phyloP scores from a whole-genome alignment of 306 rosid genomes.

The Elaeagnus macrophylla region DNA sequence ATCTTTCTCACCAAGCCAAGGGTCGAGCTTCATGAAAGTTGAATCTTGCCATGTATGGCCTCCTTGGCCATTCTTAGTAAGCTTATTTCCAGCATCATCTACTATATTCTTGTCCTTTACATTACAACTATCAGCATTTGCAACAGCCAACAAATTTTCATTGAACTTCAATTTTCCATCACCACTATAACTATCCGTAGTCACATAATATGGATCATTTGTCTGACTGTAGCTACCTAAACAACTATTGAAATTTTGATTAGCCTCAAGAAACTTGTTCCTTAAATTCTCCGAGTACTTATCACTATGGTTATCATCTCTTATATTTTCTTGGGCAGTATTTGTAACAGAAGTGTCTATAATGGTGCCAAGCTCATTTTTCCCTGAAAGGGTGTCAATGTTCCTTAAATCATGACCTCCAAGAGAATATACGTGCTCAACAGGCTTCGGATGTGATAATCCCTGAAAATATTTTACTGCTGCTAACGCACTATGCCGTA shows the following conservation, averaged over 20 bases:
- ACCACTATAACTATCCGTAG: conserved; percentile 13
- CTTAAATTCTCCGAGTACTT: conserved; percentile 20
- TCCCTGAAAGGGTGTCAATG: conserved; percentile 29
- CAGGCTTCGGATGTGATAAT: conserved; percentile 35
- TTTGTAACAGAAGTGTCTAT: conserved; percentile 18
- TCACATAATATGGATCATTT: conserved; percentile 14
- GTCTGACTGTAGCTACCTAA: conserved; percentile 18
- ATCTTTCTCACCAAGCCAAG: conserved; percentile 23
- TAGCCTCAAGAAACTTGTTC: conserved; percentile 15
- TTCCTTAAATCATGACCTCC: conserved; percentile 25
- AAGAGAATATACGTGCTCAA: conserved; percentile 28
- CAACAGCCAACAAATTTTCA: conserved; percentile 18
- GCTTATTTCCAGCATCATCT: conserved; percentile 18
- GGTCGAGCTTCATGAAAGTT: conserved; percentile 23
- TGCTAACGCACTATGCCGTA: conserved; percentile 55
- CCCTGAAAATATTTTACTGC: conserved; percentile 51
- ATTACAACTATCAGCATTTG: conserved; percentile 1
- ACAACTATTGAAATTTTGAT: conserved; percentile 21
- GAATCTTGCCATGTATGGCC: conserved; percentile 30
- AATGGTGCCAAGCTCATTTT: conserved; percentile 36
- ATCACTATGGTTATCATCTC: conserved; percentile 15
- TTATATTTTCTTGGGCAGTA: conserved; percentile 17
- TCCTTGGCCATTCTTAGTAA: conserved; percentile 21
- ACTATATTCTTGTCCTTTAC: too few species aligned
- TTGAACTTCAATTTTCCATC: conserved; percentile 19